Percentiles rank a stretch among this genome's conserved stretches.
Evolutionary conservation across 306 rosid genomes (phyloP).

Genomic region (Malus orientalis): DNA sequence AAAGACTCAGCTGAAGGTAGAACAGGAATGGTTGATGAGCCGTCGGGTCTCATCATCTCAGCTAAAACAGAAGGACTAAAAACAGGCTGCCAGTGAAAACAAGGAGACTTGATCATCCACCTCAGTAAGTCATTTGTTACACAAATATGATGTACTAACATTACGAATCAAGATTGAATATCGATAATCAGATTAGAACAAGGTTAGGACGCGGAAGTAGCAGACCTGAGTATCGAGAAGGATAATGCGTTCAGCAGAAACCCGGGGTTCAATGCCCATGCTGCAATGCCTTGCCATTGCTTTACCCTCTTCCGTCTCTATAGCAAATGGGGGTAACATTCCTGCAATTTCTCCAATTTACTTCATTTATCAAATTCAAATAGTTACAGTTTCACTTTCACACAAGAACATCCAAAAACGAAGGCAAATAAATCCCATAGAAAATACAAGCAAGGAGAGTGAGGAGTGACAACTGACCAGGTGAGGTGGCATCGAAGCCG

Average conservation of each 20-base stretch:
- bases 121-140: background rate
- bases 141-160: background rate
- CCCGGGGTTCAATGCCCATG: slow-evolving; percentile 78
- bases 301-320: slow-evolving; percentile 60
- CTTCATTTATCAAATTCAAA: background rate
- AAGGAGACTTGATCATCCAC: background rate
- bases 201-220: background rate
- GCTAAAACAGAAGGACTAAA: slow-evolving; percentile 71
- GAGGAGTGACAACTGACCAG: slow-evolving; percentile 40
- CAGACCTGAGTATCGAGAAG: slow-evolving; percentile 82
- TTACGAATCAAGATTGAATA: background rate
- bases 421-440: background rate
- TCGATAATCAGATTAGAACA: background rate
- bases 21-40: slow-evolving; percentile 64
- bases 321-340: slow-evolving; percentile 68
- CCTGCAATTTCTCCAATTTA: slow-evolving; percentile 30
- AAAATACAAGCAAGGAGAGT: background rate
- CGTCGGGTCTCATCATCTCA: slow-evolving; percentile 87
- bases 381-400: background rate
- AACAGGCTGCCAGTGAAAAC: slow-evolving; percentile 54
- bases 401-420: background rate
- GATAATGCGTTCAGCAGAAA: slow-evolving; percentile 71
- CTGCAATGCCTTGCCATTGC: slow-evolving; percentile 83
- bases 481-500: slow-evolving; percentile 71
- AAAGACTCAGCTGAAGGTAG: slow-evolving; percentile 54